Conservation (phyloP, 495 filamentous ascomycete genomes). For the Cenococcum geophilum region DNA sequence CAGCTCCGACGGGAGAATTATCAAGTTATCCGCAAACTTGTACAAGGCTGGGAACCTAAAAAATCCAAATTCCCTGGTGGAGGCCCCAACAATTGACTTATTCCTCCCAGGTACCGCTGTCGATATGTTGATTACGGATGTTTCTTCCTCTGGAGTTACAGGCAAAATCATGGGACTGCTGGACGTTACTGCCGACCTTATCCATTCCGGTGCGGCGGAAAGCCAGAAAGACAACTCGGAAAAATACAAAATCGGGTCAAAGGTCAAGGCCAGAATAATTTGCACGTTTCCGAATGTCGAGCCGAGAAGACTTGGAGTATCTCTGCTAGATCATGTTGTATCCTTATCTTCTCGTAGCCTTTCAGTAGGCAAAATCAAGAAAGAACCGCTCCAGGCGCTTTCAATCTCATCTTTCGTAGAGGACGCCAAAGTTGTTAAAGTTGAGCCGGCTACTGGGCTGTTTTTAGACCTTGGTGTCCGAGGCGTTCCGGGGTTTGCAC, state of each 20-base stretch:
- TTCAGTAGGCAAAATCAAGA: slow-evolving; percentile 35
- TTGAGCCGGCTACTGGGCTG: slow-evolving; percentile 69
- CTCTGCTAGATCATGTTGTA: slow-evolving; percentile 74
- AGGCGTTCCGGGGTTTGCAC: slow-evolving; percentile 75
- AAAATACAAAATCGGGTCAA: slow-evolving; percentile 71
- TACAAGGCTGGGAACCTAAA: slow-evolving; percentile 61
- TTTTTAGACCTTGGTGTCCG: slow-evolving; percentile 73
- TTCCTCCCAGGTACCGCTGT: slow-evolving; percentile 86
- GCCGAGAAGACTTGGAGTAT: slow-evolving; percentile 75
- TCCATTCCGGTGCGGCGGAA: slow-evolving; percentile 72
- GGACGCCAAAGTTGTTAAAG: slow-evolving; percentile 66
- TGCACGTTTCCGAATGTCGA: slow-evolving; percentile 75
- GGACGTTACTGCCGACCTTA: slow-evolving; percentile 79
- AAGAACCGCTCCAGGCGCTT: slow-evolving; percentile 50
- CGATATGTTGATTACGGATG: slow-evolving; percentile 74
- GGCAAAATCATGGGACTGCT: slow-evolving; percentile 92
- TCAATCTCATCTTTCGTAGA: slow-evolving; percentile 71
- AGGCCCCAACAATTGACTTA: slow-evolving; percentile 80
- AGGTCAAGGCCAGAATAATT: slow-evolving; percentile 78
- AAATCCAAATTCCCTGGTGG: slow-evolving; percentile 58
- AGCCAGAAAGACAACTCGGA: slow-evolving; percentile 60
- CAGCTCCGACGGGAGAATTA: slow-evolving; percentile 67
- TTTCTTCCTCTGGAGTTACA: slow-evolving; percentile 52
- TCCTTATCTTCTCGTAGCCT: slow-evolving; percentile 47
- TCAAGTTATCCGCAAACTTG: slow-evolving; percentile 78